Evolutionary conservation across 148 eudicot species (phyloP).

Genomic region (Diospyros lotus): DNA sequence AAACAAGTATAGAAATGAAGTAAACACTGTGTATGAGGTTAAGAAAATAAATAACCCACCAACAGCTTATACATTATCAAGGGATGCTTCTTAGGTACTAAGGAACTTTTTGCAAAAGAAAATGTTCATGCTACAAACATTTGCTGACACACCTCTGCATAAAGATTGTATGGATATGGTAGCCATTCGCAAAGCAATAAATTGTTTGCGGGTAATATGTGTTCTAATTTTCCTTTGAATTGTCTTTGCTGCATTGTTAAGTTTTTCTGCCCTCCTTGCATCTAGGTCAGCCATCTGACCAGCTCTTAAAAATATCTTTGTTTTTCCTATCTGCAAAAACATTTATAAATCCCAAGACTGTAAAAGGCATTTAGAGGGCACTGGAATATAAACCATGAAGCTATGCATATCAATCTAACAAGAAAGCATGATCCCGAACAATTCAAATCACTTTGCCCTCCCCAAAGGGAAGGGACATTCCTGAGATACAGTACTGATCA

Average conservation of each 20-base stretch:
- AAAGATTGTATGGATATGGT: slow-evolving; percentile 55
- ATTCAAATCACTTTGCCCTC: not conserved
- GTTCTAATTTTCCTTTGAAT: slow-evolving; percentile 73
- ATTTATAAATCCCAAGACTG: slow-evolving; percentile 3
- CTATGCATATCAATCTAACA: not conserved
- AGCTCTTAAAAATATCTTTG: slow-evolving; percentile 87
- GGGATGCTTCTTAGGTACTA: not conserved
- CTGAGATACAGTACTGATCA: no score
- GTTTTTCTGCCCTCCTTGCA: slow-evolving; percentile 64
- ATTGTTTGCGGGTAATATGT: slow-evolving; percentile 53
- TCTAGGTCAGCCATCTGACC: slow-evolving; percentile 98
- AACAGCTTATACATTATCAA: not conserved
- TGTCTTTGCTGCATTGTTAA: slow-evolving; percentile 63
- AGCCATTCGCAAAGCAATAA: slow-evolving; percentile 49
- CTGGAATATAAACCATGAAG: not conserved
- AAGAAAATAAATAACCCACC: not conserved
- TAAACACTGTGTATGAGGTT: no score
- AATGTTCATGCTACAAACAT: slow-evolving; percentile 15
- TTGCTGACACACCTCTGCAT: slow-evolving; percentile 59
- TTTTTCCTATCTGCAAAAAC: slow-evolving; percentile 73
- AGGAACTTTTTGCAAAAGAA: slow-evolving; percentile 1
- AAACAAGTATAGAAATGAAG: not conserved
- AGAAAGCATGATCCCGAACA: not conserved
- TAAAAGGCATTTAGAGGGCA: not conserved
- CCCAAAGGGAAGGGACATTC: not conserved